phyloP scores from a whole-genome alignment of 257 asterid species.

The Nicotiana tabacum region DNA sequence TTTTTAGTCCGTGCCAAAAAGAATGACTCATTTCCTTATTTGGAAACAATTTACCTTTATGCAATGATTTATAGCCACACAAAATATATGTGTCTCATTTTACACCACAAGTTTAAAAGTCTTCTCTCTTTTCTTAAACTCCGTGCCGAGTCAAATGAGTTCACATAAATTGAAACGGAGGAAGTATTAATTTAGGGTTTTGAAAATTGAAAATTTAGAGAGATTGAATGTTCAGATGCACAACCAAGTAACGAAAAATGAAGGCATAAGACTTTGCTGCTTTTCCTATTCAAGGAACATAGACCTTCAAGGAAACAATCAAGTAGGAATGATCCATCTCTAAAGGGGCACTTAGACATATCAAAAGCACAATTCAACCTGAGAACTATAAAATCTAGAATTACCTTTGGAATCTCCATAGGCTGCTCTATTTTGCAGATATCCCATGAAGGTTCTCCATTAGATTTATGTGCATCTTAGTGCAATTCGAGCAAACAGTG shows the following conservation, averaged over 20 bases:
- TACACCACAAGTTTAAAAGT: too few species aligned
- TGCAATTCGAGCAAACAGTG: background rate
- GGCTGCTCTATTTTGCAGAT: background rate
- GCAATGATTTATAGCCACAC: too few species aligned
- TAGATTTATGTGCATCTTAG: background rate
- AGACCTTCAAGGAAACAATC: background rate
- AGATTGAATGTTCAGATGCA: too few species aligned
- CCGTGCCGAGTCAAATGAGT: too few species aligned
- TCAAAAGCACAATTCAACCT: background rate
- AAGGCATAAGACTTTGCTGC: background rate
- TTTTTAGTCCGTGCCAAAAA: too few species aligned
- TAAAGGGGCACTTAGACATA: background rate
- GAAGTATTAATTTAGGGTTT: too few species aligned
- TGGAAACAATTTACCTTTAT: too few species aligned
- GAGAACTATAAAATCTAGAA: background rate
- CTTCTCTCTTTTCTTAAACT: too few species aligned
- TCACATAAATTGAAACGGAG: too few species aligned
- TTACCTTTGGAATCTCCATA: background rate
- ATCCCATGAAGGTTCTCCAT: background rate
- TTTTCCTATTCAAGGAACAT: background rate
- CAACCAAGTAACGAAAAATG: background rate
- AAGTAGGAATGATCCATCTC: background rate
- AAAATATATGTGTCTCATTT: too few species aligned
- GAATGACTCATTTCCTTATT: too few species aligned
- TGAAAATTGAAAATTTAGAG: too few species aligned